Evolutionary conservation across 805 yeast species (phyloP).

Genomic region (Ogataea ramenticola): DNA sequence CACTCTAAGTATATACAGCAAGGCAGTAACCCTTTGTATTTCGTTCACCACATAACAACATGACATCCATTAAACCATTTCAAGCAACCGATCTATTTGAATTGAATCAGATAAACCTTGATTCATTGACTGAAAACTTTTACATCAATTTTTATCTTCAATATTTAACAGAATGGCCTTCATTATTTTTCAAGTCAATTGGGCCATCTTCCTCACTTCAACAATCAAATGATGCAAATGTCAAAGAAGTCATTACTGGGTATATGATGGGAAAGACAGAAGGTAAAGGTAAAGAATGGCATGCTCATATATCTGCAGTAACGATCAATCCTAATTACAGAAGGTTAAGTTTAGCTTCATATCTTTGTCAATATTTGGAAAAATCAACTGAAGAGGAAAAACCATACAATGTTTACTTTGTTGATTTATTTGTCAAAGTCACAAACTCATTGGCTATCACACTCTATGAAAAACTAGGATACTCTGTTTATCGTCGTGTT

Average conservation of each 20-base stretch:
- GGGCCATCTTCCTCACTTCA: slow-evolving; percentile 10
- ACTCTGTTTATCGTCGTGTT: slow-evolving; percentile 77
- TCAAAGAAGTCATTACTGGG: slow-evolving; percentile 39
- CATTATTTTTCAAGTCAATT: slow-evolving; percentile 70
- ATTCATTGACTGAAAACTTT: slow-evolving; percentile 88
- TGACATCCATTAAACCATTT: slow-evolving; percentile 88
- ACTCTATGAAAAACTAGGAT: slow-evolving; percentile 82
- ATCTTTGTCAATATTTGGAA: slow-evolving; percentile 67
- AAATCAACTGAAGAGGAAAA: slow-evolving; percentile 57
- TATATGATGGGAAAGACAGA: slow-evolving; percentile 97
- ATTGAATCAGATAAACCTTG: slow-evolving; percentile 72
- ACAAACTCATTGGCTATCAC: slow-evolving; percentile 74
- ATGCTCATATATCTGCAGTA: slow-evolving; percentile 93
- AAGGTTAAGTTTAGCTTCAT: slow-evolving; percentile 78
- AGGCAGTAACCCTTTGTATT: no score
- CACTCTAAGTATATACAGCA: background rate
- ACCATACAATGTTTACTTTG: slow-evolving; percentile 74
- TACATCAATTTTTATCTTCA: slow-evolving; percentile 77
- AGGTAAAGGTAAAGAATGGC: slow-evolving; percentile 84
- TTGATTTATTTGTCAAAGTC: slow-evolving; percentile 88
- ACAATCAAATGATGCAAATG: background rate
- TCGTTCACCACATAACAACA: slow-evolving; percentile 25
- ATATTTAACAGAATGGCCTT: slow-evolving; percentile 82
- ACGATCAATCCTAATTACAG: slow-evolving; percentile 80
- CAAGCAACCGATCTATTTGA: slow-evolving; percentile 77